These are phyloP conservation scores for Metarhizium brunneum DNA, from an alignment of 2,329 filamentous ascomycete species.

Conservation along the genomic window DNA sequence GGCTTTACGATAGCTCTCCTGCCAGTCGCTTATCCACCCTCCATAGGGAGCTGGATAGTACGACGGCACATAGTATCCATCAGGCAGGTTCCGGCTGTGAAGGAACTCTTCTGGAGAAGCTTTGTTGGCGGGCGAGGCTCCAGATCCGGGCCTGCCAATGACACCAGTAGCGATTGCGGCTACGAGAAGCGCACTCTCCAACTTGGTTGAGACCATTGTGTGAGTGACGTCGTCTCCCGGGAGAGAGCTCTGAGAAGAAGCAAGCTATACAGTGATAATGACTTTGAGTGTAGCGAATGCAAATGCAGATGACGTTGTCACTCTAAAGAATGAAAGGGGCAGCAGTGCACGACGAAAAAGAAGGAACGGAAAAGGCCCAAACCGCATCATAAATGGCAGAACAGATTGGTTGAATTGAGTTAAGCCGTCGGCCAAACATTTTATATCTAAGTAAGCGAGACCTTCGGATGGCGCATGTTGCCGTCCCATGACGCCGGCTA, in stretches of 20 bases:
- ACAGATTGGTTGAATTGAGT: too few relatives aligned
- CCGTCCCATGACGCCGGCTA: not conserved
- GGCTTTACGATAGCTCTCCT: constrained; percentile 60
- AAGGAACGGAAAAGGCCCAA: too few relatives aligned
- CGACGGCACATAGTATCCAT: constrained; percentile 32
- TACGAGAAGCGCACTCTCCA: not conserved
- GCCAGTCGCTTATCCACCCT: constrained; percentile 62
- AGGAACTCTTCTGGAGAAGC: not conserved
- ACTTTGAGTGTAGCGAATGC: too few relatives aligned
- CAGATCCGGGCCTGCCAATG: not conserved
- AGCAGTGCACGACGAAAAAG: too few relatives aligned
- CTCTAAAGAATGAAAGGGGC: too few relatives aligned
- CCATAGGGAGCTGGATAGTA: constrained; percentile 67
- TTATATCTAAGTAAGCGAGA: not conserved
- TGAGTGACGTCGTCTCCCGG: too few relatives aligned
- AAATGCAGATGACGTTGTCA: too few relatives aligned
- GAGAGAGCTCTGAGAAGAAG: too few relatives aligned
- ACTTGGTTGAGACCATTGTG: not conserved
- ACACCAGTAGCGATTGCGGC: not conserved
- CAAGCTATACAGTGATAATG: too few relatives aligned
- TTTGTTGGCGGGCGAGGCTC: too few relatives aligned
- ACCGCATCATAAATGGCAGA: too few relatives aligned
- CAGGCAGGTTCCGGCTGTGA: not conserved
- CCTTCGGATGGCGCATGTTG: not conserved
- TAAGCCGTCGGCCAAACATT: too few relatives aligned